phyloP scores from a whole-genome alignment of 2,329 filamentous ascomycete genomes.

The Ophiostoma novo-ulmi region DNA sequence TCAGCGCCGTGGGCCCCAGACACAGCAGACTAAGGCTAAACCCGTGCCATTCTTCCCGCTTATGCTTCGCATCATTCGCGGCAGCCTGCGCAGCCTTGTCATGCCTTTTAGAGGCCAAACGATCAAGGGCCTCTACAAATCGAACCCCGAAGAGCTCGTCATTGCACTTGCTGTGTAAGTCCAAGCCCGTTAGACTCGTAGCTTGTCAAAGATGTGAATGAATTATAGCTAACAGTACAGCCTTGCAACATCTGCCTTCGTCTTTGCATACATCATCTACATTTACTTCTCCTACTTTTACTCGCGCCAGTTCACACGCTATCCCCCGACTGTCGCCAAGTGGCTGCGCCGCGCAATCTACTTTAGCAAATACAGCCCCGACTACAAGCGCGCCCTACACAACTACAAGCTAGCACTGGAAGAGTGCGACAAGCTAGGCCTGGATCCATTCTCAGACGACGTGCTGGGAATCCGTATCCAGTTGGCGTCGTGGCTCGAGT shows the following conservation, averaged over 20 bases:
- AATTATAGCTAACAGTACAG: slow-evolving; percentile 30
- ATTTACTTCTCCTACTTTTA: slow-evolving; percentile 54
- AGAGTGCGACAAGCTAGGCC: slow-evolving; percentile 63
- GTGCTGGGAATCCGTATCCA: slow-evolving; percentile 85
- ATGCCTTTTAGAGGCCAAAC: slow-evolving; percentile 38
- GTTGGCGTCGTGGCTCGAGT: slow-evolving; percentile 73
- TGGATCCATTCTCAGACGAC: slow-evolving; percentile 89
- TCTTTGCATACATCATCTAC: slow-evolving; percentile 38
- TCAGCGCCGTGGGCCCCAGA: slow-evolving; percentile 12
- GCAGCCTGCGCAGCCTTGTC: slow-evolving; percentile 35
- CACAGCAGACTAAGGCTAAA: slow-evolving; percentile 15
- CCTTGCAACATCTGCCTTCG: slow-evolving; percentile 34
- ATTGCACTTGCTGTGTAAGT: slow-evolving; percentile 41
- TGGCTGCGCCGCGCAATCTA: slow-evolving; percentile 80
- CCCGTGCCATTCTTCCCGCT: slow-evolving; percentile 30
- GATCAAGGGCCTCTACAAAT: slow-evolving; percentile 37
- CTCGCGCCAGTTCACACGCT: slow-evolving; percentile 50
- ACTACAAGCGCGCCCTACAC: slow-evolving; percentile 71
- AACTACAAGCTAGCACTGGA: slow-evolving; percentile 77
- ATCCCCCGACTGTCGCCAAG: slow-evolving; percentile 66
- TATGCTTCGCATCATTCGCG: slow-evolving; percentile 33
- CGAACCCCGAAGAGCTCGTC: slow-evolving; percentile 43
- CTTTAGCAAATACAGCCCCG: slow-evolving; percentile 71
- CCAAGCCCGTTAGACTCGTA: not conserved
- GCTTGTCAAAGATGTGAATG: not conserved